Conservation (phyloP, 345 rosid species). For the Acer campestre region DNA sequence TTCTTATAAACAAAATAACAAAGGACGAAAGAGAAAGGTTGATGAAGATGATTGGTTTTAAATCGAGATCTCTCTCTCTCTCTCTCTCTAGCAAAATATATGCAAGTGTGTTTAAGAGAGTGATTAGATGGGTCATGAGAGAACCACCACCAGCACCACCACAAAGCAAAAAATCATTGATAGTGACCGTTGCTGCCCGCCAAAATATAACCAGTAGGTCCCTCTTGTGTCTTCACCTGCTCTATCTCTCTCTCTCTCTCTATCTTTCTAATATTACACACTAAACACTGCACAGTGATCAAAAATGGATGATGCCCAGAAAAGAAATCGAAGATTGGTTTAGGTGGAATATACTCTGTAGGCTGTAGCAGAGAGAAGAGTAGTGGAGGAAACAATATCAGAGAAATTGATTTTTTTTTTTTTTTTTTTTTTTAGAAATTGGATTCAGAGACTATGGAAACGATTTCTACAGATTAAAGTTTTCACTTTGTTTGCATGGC, state of each 20-base stretch:
- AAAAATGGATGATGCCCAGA: constrained; percentile 23
- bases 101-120: constrained; percentile 21
- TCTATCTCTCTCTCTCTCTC: constrained; percentile 25
- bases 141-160: constrained; percentile 43
- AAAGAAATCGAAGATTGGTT: constrained; percentile 30
- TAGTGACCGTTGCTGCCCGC: constrained; percentile 75
- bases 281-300: constrained; percentile 4
- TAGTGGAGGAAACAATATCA: not conserved
- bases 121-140: constrained; percentile 61
- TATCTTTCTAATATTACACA: constrained; percentile 16
- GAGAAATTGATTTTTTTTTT: not conserved
- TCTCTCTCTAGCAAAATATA: constrained; percentile 30
- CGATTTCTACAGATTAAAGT: not conserved
- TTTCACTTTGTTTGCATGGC: constrained; percentile 14
- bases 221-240: constrained; percentile 58
- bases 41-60: constrained; percentile 23
- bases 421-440: not conserved
- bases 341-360: constrained; percentile 15
- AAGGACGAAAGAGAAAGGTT: constrained; percentile 23
- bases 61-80: constrained; percentile 38
- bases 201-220: constrained; percentile 77
- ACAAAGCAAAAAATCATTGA: constrained; percentile 64
- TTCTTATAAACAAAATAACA: constrained; percentile 19
- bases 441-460: constrained; percentile 2
- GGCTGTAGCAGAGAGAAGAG: not conserved